Conservation (phyloP, 2,329 filamentous ascomycete genomes). For the Monilinia aucupariae region DNA sequence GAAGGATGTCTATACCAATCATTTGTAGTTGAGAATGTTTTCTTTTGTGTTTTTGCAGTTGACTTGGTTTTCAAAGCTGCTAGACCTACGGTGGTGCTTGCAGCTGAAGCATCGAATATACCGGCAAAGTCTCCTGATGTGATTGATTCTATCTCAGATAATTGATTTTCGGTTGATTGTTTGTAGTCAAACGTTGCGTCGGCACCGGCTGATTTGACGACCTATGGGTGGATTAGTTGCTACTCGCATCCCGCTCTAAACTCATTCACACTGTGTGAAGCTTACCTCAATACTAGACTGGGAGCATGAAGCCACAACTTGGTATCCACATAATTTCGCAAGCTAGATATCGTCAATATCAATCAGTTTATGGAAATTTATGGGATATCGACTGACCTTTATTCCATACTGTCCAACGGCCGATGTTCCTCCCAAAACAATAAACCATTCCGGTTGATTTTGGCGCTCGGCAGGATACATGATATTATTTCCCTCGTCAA, state of each 20-base stretch:
- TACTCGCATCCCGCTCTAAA: neutral
- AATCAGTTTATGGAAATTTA: neutral
- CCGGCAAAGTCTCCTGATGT: conserved; percentile 10
- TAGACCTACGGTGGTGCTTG: neutral
- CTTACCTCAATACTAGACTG: conserved; percentile 17
- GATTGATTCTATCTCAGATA: conserved; percentile 1
- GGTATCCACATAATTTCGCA: conserved; percentile 36
- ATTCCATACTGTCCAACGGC: conserved; percentile 37
- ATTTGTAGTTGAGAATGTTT: conserved; percentile 15
- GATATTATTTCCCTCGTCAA: conserved; percentile 2
- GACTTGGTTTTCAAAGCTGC: neutral
- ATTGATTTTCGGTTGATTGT: neutral
- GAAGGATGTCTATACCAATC: neutral
- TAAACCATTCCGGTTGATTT: conserved; percentile 36
- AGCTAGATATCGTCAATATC: conserved; percentile 29
- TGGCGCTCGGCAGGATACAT: neutral
- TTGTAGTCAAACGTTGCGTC: conserved; percentile 36
- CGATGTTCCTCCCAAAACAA: conserved; percentile 37
- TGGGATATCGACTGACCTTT: conserved; percentile 22
- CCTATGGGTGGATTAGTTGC: conserved; percentile 21
- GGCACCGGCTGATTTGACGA: conserved; percentile 33
- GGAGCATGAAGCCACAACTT: conserved; percentile 38
- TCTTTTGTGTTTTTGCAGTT: neutral
- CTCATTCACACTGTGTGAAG: neutral
- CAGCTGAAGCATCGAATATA: conserved; percentile 12